Evolutionary conservation across 345 rosid genomes (phyloP).

Genomic region (Salix purpurea): DNA sequence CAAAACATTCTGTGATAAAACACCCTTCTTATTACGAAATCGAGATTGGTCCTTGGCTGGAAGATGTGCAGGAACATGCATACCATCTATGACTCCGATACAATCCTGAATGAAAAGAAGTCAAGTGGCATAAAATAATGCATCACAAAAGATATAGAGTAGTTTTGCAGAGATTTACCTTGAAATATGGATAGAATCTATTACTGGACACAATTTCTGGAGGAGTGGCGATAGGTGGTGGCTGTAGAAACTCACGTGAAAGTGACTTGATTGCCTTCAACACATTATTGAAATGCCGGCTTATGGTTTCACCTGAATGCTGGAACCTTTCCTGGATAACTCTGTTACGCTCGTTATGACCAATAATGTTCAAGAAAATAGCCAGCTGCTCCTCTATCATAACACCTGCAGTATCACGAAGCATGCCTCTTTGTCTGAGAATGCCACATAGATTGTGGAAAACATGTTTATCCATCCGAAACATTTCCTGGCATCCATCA

Average conservation of each 20-base stretch:
- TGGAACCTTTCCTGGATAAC: slow-evolving; percentile 73
- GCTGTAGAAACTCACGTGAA: slow-evolving; percentile 56
- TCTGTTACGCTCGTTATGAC: slow-evolving; percentile 79
- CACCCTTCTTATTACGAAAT: slow-evolving; percentile 62
- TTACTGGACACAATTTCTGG: slow-evolving; percentile 38
- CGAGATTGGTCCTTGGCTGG: slow-evolving; percentile 75
- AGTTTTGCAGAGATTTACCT: slow-evolving; percentile 35
- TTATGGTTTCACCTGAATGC: slow-evolving; percentile 78
- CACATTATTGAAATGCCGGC: slow-evolving; percentile 77
- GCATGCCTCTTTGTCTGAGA: slow-evolving; percentile 53
- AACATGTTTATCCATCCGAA: slow-evolving; percentile 74
- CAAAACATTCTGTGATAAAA: slow-evolving; percentile 62
- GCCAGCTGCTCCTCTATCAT: slow-evolving; percentile 78
- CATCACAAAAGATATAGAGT: neutral
- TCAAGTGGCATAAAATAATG: slow-evolving; percentile 4
- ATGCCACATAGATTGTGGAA: slow-evolving; percentile 53
- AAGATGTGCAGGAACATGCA: slow-evolving; percentile 69
- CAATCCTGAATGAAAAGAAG: slow-evolving; percentile 53
- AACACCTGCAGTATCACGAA: slow-evolving; percentile 62
- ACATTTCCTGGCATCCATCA: slow-evolving; percentile 55
- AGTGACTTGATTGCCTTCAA: slow-evolving; percentile 72
- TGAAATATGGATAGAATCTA: slow-evolving; percentile 68
- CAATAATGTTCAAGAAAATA: slow-evolving; percentile 66
- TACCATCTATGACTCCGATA: slow-evolving; percentile 64
- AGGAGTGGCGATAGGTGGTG: slow-evolving; percentile 40